phyloP scores from a whole-genome alignment of 345 rosid genomes.

The Aegle marmelos region DNA sequence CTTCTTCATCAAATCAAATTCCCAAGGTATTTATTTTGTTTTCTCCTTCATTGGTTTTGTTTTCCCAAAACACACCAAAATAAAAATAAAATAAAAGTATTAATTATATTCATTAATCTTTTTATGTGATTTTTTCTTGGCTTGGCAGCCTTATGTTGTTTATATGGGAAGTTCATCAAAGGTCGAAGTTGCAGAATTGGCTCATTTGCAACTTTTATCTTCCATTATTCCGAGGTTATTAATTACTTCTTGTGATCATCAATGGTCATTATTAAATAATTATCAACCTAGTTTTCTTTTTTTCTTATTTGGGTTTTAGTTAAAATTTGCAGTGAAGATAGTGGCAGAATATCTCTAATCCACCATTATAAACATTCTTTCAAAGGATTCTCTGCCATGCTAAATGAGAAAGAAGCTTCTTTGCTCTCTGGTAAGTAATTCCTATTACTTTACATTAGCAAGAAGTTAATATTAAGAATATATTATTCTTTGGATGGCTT shows the following conservation, averaged over 20 bases:
- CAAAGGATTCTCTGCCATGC: constrained; percentile 79
- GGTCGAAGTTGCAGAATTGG: constrained; percentile 25
- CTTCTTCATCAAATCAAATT: constrained; percentile 13
- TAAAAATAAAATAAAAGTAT: too few relatives aligned
- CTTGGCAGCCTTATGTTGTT: constrained; percentile 54
- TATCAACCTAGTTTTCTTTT: background rate
- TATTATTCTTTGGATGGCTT: background rate
- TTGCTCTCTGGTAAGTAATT: constrained; percentile 42
- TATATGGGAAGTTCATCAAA: constrained; percentile 66
- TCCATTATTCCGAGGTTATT: constrained; percentile 46
- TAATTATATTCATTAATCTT: background rate
- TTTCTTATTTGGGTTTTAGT: background rate
- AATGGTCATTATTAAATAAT: background rate
- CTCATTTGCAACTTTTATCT: constrained; percentile 46
- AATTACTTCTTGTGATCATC: background rate
- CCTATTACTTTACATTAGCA: background rate
- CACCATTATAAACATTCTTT: constrained; percentile 65
- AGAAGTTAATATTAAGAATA: background rate
- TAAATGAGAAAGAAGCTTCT: constrained; percentile 65
- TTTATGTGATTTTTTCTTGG: background rate
- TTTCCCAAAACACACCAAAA: background rate
- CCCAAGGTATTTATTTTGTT: constrained; percentile 26
- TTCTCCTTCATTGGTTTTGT: background rate
- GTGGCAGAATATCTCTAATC: constrained; percentile 36
- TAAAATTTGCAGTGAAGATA: constrained; percentile 35